Percentiles rank a stretch among this genome's conserved stretches.
These are phyloP conservation scores for Rhododendron kiyosumense DNA, from an alignment of 148 eudicot genomes.

Conservation along the genomic window DNA sequence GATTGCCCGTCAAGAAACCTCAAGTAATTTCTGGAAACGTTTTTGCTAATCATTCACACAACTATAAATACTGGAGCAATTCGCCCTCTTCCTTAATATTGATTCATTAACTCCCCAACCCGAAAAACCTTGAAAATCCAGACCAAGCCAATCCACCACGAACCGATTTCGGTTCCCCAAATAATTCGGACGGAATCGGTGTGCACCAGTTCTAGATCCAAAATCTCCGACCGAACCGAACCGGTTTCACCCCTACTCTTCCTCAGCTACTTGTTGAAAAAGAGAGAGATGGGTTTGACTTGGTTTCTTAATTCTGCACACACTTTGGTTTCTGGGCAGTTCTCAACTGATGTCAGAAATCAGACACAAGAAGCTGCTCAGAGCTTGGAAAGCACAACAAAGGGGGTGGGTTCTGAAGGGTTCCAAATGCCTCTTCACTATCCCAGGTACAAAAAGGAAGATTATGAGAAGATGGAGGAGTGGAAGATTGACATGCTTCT, in stretches of 20 bases:
- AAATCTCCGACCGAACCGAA: neutral
- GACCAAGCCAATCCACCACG: no score
- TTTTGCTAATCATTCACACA: neutral
- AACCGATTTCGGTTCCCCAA: no score
- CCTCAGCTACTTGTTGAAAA: neutral
- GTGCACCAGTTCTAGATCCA: neutral
- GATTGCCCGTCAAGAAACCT: neutral
- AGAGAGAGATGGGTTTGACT: conserved; percentile 5
- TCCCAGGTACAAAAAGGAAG: conserved; percentile 28
- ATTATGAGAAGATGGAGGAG: conserved; percentile 38
- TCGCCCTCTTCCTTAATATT: neutral
- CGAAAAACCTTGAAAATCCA: neutral
- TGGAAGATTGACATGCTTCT: conserved; percentile 34
- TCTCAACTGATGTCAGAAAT: neutral
- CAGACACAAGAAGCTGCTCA: neutral
- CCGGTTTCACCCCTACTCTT: no score
- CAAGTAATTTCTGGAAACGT: neutral
- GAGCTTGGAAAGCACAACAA: neutral
- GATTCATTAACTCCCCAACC: neutral
- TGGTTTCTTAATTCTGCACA: conserved; percentile 5
- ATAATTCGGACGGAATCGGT: neutral
- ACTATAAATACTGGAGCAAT: neutral
- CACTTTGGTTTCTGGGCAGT: neutral
- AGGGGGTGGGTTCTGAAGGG: neutral
- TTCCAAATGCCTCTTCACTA: conserved; percentile 40